A percentile compares a stretch with the other conserved stretches of the same genome.
Conservation (phyloP, 2,329 filamentous ascomycete genomes). For the Aspergillus vadensis region DNA sequence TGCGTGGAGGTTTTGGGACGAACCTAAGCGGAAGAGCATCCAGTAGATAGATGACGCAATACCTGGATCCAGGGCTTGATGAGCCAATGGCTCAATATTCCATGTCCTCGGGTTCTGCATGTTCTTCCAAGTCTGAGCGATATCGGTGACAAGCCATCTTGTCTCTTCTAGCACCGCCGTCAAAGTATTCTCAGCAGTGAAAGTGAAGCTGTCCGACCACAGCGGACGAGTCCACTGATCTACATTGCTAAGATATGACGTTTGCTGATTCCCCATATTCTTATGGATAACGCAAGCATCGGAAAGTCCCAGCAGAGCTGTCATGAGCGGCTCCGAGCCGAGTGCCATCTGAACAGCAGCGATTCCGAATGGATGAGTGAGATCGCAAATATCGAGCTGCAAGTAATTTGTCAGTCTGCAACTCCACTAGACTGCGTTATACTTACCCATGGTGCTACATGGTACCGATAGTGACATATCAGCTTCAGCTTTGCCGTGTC, state of each 20-base stretch:
- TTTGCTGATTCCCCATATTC: not conserved
- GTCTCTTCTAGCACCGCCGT: slow-evolving; percentile 18
- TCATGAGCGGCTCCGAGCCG: slow-evolving; percentile 19
- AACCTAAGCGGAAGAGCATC: slow-evolving; percentile 33
- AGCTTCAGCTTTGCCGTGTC: slow-evolving; percentile 36
- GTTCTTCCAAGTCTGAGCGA: slow-evolving; percentile 19
- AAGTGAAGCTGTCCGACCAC: not conserved
- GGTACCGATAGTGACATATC: slow-evolving; percentile 49
- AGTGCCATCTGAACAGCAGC: slow-evolving; percentile 34
- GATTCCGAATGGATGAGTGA: slow-evolving; percentile 46
- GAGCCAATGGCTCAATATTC: slow-evolving; percentile 15
- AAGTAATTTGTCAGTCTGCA: not conserved
- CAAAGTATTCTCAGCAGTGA: slow-evolving; percentile 18
- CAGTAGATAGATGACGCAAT: slow-evolving; percentile 33
- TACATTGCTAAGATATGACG: not conserved
- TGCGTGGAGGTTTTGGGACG: not conserved
- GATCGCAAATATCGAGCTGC: slow-evolving; percentile 49
- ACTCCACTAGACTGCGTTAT: not conserved
- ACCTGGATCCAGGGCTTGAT: slow-evolving; percentile 18
- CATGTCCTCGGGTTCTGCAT: slow-evolving; percentile 6
- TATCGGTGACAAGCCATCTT: slow-evolving; percentile 18
- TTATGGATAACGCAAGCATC: slow-evolving; percentile 16
- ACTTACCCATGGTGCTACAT: slow-evolving; percentile 51
- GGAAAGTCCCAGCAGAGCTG: slow-evolving; percentile 25
- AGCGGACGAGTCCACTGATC: not conserved